Evolutionary conservation across 768 basidiomycete species (phyloP), one percentile per base, ranked within the genome.

Genomic region (Hysterangium stoloniferum): DNA sequence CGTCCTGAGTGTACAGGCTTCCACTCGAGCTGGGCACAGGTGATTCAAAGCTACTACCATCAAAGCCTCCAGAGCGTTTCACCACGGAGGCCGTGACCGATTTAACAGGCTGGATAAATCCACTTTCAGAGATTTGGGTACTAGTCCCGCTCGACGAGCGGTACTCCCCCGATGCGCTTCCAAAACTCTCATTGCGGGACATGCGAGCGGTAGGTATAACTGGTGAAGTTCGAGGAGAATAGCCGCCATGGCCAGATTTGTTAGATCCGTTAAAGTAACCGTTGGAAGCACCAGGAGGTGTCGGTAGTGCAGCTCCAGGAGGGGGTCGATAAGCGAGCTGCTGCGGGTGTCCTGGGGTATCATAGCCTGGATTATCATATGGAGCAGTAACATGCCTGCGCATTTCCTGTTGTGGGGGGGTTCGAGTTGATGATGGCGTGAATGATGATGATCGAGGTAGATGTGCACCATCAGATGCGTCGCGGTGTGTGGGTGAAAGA

Each of bases 281-380:
- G 25, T 45, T 45, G 27, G 44, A 31, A 6, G 29, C 37, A 15
- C 31, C 19, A 3, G 47, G 40, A 9, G 38, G 24, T 5, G 49
- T 42, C 7, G 49, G 38, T 15, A 17, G 6, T 6, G 49, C 38
- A n/a, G 49, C 40, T 5, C 49, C 35, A 6, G 36, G 48, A n/a
- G 48, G n/a, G n/a, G n/a, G 35, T 3, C 35, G 48, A 38, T 22
- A 37, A 12, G n/a, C 19, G 13, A 25, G 15, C 24, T 24, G 48
- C n/a, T 17, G 19, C 24, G 34, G 11, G 28, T 32, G n/a, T 31
- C 13, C 19, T 11, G 27, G 6, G 25, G 44, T 9, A 33, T 48
- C 46, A 17, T n/a, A n/a, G 12, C 47, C 34, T 6, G 33, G 11
- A 19, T n/a, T 38, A 24, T 48, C 34, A 24, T 25, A 9, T 20